Base-by-base conservation (phyloP, 2,329 filamentous ascomycete species). In the Pseudopyrenochaeta lycopersici region DNA sequence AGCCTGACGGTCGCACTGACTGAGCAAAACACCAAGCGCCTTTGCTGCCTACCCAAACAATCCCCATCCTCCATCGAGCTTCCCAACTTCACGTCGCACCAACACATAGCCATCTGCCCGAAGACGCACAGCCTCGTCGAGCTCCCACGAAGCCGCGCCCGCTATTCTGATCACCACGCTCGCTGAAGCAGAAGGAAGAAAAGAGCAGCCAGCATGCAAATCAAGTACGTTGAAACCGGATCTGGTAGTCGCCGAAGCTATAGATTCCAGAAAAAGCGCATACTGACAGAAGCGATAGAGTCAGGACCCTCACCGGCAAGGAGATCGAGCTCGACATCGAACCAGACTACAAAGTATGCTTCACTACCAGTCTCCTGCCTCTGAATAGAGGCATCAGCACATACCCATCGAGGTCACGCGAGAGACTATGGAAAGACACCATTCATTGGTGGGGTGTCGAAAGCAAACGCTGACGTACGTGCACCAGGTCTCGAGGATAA, bases 301-400 rank as follows among this genome's bases (percentile, higher is more conserved):
- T 99, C 76, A 90, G 95, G 75, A 99, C 95, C 60, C 88, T 99
- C 62, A 98, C 95, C 62, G 95, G 95, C 74, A 98, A 98, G 84
- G 92, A 99, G 81, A 98, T 98, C 77, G 94, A 98, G 84, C 88
- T 99, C 70, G 93, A 98, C 74, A 96, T 99, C 75, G 95, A 98
- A 82, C 84, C 87, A 47, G 89, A 92, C 72, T 96, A 96, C 85
- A 97, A 93, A 85, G 93, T 96, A 79, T 67, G 73, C 46, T 32
- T 18, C 33, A 6, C 31, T 49, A 27, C n/a, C 36, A 9, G 23
- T 27, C 4, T 27, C 23, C 23, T 27, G 9, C 23, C 23, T 27
- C n/a, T 27, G 23, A 27, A 27, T 27, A 4, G 9, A 27, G 4
- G 23, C 23, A 27, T 9, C 30, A 42, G 31, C 39, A 29, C 52